Conservation (phyloP, 441 rosid genomes). For the Geranium incanum region DNA sequence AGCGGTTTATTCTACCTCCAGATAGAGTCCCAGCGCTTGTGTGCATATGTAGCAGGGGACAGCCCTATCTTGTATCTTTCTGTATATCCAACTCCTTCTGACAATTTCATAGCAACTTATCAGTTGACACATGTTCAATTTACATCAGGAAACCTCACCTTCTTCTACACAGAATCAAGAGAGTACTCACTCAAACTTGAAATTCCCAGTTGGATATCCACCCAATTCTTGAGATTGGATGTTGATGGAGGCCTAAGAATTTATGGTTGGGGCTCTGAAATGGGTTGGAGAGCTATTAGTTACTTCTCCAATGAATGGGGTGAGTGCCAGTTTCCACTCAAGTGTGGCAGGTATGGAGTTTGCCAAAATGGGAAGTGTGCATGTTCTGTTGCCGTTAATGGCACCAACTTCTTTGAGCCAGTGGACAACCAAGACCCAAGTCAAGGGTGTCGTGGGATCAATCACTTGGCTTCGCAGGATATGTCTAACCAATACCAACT, state of each 20-base stretch:
- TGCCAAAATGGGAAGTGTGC: not conserved
- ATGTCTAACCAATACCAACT: not conserved
- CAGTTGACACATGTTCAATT: no score
- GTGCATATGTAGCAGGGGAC: not conserved
- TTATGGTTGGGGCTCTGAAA: not conserved
- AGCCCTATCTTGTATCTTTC: no score
- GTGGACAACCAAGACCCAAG: not conserved
- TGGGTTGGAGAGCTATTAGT: not conserved
- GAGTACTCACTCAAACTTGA: no score
- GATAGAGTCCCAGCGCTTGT: not conserved
- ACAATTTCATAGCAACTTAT: no score
- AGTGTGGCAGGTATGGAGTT: not conserved
- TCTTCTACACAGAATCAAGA: no score
- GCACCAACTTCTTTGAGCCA: not conserved
- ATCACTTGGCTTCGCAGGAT: not conserved
- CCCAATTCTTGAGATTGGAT: not conserved
- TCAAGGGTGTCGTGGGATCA: not conserved
- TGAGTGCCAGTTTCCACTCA: not conserved
- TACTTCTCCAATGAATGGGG: not conserved
- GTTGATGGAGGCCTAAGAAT: not conserved
- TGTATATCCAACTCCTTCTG: no score
- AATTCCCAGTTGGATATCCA: no score
- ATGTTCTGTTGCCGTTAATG: not conserved
- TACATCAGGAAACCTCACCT: no score
- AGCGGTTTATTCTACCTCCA: conserved; percentile 10